Conservation (phyloP, 495 filamentous ascomycete species). For the Talaromyces liani region DNA sequence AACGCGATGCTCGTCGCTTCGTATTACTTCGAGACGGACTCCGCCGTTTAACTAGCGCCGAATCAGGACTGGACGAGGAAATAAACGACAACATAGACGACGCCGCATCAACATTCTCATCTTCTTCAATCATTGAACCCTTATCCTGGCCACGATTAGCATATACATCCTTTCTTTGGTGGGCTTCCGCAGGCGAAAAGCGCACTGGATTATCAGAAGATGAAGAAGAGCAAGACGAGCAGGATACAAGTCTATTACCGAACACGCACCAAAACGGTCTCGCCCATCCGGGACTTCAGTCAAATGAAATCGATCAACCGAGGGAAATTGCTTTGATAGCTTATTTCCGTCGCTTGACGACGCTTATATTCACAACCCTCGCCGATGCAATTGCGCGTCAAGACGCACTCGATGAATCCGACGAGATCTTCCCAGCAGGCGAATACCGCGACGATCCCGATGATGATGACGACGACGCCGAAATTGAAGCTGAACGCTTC, state of each 20-base stretch:
- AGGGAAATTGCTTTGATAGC: slow-evolving; percentile 74
- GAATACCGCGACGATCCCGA: slow-evolving; percentile 32
- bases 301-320: slow-evolving; percentile 24
- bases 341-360: slow-evolving; percentile 86
- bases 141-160: slow-evolving; percentile 84
- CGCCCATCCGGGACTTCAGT: slow-evolving; percentile 39
- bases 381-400: slow-evolving; percentile 45
- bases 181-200: slow-evolving; percentile 91
- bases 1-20: slow-evolving; percentile 81
- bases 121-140: slow-evolving; percentile 58
- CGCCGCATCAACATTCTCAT: slow-evolving; percentile 37
- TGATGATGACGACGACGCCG: slow-evolving; percentile 31
- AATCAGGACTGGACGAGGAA: slow-evolving; percentile 14
- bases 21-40: slow-evolving; percentile 61
- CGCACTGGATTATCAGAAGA: slow-evolving; percentile 42
- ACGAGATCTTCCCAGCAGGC: slow-evolving; percentile 23
- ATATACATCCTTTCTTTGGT: slow-evolving; percentile 94
- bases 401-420: slow-evolving; percentile 52
- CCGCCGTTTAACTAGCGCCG: slow-evolving; percentile 37
- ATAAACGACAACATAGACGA: slow-evolving; percentile 30
- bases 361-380: slow-evolving; percentile 59
- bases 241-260: slow-evolving; percentile 34
- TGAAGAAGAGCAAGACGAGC: slow-evolving; percentile 35
- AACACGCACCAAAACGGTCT: slow-evolving; percentile 30
- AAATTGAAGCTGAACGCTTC: background rate